Conservation (phyloP, 2,329 filamentous ascomycete genomes). For the Orbilia javanica region DNA sequence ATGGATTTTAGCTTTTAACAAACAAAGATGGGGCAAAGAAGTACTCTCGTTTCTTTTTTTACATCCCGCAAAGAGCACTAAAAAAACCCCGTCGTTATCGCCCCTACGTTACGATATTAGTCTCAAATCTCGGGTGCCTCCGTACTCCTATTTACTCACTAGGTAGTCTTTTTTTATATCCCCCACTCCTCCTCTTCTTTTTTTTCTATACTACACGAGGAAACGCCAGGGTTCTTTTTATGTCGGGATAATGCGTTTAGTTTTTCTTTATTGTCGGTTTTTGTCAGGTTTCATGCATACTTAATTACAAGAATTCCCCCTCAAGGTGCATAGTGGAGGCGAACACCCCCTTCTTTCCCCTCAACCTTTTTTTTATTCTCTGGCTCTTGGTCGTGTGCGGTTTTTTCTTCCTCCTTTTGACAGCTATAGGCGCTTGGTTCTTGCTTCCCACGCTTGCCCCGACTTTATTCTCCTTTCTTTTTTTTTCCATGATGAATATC, state of each 20-base stretch:
- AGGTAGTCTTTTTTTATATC: background rate
- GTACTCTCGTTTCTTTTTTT: conserved; percentile 18
- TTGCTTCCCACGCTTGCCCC: background rate
- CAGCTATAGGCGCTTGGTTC: conserved; percentile 44
- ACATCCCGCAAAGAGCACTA: background rate
- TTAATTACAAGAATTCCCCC: conserved; percentile 10
- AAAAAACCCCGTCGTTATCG: background rate
- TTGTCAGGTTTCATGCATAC: conserved; percentile 27
- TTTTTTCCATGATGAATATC: too few relatives aligned
- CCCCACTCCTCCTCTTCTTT: background rate
- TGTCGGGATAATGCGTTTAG: conserved; percentile 32
- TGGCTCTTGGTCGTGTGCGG: background rate
- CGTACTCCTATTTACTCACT: conserved; percentile 12
- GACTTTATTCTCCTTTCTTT: background rate
- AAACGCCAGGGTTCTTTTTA: conserved; percentile 20
- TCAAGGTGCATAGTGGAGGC: conserved; percentile 35
- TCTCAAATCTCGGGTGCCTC: conserved; percentile 5
- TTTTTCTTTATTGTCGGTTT: conserved; percentile 7
- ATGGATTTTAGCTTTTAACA: conserved; percentile 18
- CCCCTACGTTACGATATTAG: conserved; percentile 11
- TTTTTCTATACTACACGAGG: conserved; percentile 9
- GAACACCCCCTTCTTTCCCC: background rate
- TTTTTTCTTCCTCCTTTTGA: background rate
- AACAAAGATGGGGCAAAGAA: conserved; percentile 9
- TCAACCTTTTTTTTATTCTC: conserved; percentile 9